Conservation (phyloP, 2,329 filamentous ascomycete species). For the Pseudovirgaria hyperparasitica region DNA sequence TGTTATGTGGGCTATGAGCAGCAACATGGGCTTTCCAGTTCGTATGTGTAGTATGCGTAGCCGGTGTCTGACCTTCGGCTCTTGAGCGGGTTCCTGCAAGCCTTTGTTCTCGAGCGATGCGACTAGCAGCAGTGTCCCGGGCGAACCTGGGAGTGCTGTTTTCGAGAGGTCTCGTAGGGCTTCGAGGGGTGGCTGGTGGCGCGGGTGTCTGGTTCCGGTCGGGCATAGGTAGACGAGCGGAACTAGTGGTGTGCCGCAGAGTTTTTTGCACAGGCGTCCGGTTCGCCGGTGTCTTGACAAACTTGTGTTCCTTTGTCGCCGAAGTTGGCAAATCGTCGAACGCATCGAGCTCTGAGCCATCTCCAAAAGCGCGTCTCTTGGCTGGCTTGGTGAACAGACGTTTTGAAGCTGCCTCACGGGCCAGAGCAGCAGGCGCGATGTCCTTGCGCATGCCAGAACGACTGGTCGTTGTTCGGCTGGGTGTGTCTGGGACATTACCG, state of each 20-base stretch:
- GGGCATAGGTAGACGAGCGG: conserved; percentile 25
- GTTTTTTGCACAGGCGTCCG: conserved; percentile 56
- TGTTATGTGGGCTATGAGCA: conserved; percentile 37
- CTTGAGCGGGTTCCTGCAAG: conserved; percentile 32
- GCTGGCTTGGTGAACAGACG: conserved; percentile 63
- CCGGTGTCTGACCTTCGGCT: conserved; percentile 36
- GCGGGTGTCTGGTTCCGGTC: conserved; percentile 34
- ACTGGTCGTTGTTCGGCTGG: too few species aligned
- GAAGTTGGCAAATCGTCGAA: conserved; percentile 96
- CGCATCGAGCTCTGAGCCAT: conserved; percentile 80
- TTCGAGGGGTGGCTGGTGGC: conserved; percentile 41
- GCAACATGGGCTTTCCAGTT: conserved; percentile 48
- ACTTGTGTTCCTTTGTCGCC: conserved; percentile 66
- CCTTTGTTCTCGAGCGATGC: conserved; percentile 50
- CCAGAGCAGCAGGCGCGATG: conserved; percentile 36
- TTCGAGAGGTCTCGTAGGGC: conserved; percentile 35
- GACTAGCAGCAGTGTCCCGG: conserved; percentile 52
- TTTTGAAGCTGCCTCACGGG: conserved; percentile 44
- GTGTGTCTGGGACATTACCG: conserved; percentile 36
- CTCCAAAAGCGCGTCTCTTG: conserved; percentile 64
- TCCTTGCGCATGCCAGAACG: conserved; percentile 29
- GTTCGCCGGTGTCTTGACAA: conserved; percentile 63
- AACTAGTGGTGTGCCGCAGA: conserved; percentile 37
- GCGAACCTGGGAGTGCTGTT: conserved; percentile 49
- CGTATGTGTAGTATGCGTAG: conserved; percentile 39